Evolutionary conservation across 2,329 filamentous ascomycete species (phyloP).

Genomic region (Colletotrichum liaoningense): DNA sequence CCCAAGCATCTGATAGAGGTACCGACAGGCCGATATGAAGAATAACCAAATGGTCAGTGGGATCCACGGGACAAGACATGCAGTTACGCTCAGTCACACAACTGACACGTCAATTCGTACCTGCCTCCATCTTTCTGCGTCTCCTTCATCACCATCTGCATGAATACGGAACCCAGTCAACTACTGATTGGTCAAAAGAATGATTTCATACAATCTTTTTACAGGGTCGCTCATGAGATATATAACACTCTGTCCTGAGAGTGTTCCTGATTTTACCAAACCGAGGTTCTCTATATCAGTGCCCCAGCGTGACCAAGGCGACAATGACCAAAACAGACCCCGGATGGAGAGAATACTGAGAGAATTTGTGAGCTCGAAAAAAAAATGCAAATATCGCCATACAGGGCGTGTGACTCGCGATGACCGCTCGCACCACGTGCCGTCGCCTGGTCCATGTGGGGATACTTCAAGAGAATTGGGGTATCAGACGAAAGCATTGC

Average conservation of each 20-base stretch:
- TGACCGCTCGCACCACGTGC: neutral
- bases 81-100: conserved; percentile 1
- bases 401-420: conserved; percentile 21
- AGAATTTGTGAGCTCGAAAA: neutral
- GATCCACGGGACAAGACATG: neutral
- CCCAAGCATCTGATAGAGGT: neutral
- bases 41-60: neutral
- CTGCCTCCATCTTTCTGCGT: neutral
- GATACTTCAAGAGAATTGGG: neutral
- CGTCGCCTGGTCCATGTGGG: neutral
- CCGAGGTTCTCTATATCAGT: neutral
- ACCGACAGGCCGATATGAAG: neutral
- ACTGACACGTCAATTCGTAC: neutral
- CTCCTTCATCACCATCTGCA: neutral
- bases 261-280: neutral
- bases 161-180: neutral
- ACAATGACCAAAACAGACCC: neutral
- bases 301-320: neutral
- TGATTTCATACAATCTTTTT: neutral
- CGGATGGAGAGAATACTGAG: neutral
- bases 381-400: neutral
- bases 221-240: neutral
- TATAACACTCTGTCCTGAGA: neutral
- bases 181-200: neutral
- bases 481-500: neutral